Conservation (phyloP, 2,329 filamentous ascomycete genomes). For the Biscogniauxia mediterranea region DNA sequence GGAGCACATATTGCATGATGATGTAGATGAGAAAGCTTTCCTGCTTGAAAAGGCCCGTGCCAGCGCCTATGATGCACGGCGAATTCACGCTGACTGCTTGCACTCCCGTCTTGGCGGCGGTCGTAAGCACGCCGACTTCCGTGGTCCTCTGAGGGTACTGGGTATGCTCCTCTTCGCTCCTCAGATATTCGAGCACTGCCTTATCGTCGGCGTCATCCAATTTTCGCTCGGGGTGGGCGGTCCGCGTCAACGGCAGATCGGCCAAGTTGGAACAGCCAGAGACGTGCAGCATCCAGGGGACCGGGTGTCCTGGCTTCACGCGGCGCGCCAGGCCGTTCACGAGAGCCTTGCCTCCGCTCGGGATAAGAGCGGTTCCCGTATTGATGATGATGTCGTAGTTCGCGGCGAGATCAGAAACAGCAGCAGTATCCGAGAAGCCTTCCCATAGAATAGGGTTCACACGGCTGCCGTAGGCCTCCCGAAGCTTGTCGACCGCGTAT, state of each 20-base stretch:
- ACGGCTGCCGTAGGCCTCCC: conserved; percentile 7
- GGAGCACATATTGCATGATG: conserved; percentile 20
- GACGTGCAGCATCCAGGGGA: conserved; percentile 19
- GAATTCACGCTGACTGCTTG: conserved; percentile 15
- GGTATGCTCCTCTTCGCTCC: conserved; percentile 13
- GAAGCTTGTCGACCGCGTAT: conserved; percentile 9
- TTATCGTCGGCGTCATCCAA: conserved; percentile 11
- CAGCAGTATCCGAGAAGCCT: conserved; percentile 12
- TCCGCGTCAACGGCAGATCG: conserved; percentile 15
- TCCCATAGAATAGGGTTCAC: conserved; percentile 8
- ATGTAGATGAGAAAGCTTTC: conserved; percentile 15
- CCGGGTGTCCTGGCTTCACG: conserved; percentile 7
- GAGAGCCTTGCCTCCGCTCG: conserved; percentile 33
- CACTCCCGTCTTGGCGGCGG: conserved; percentile 10
- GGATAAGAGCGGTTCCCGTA: conserved; percentile 35
- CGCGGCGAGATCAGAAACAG: conserved; percentile 9
- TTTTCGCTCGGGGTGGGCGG: conserved; percentile 9
- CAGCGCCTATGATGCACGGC: conserved; percentile 15
- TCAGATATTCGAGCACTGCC: conserved; percentile 12
- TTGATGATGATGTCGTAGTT: conserved; percentile 36
- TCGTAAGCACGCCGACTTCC: conserved; percentile 15
- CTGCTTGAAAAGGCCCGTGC: conserved; percentile 16
- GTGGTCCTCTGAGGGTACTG: conserved; percentile 20
- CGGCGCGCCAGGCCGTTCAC: conserved; percentile 35
- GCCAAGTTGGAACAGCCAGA: conserved; percentile 20